phyloP scores from a whole-genome alignment of 208 protist genomes.

The Lotmaria passim region DNA sequence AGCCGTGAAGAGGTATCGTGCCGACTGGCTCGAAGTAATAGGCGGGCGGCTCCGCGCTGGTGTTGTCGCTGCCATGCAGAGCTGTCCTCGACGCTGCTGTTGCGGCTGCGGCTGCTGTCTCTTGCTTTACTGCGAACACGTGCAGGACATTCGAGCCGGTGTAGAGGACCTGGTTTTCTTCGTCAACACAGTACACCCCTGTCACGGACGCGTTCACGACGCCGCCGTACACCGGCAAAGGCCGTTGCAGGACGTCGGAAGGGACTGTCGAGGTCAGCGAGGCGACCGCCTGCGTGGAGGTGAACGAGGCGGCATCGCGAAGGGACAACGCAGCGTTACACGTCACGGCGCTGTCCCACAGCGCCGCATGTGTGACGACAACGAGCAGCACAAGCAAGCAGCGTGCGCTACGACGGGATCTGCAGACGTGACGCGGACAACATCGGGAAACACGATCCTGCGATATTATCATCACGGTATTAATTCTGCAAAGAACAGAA shows the following conservation, averaged over 20 bases:
- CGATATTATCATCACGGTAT: too few relatives aligned
- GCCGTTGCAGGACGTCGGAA: background rate
- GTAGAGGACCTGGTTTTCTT: conserved; percentile 22
- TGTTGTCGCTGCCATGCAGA: background rate
- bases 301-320: background rate
- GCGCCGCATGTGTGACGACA: background rate
- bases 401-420: background rate
- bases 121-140: conserved; percentile 11
- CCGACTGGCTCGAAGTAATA: conserved; percentile 5
- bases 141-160: conserved; percentile 22
- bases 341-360: background rate
- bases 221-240: conserved; percentile 13
- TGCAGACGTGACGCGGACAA: too few relatives aligned
- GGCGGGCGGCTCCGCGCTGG: background rate
- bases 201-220: background rate
- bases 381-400: background rate
- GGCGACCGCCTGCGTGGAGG: background rate
- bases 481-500: too few relatives aligned
- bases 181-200: conserved; percentile 32
- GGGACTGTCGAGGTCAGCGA: background rate
- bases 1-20: conserved; percentile 6
- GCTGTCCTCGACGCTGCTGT: background rate
- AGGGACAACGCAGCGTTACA: background rate
- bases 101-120: background rate
- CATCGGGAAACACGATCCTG: too few relatives aligned